Evolutionary conservation across 345 rosid genomes (phyloP).

Genomic region (Eucalyptus erythrocorys): DNA sequence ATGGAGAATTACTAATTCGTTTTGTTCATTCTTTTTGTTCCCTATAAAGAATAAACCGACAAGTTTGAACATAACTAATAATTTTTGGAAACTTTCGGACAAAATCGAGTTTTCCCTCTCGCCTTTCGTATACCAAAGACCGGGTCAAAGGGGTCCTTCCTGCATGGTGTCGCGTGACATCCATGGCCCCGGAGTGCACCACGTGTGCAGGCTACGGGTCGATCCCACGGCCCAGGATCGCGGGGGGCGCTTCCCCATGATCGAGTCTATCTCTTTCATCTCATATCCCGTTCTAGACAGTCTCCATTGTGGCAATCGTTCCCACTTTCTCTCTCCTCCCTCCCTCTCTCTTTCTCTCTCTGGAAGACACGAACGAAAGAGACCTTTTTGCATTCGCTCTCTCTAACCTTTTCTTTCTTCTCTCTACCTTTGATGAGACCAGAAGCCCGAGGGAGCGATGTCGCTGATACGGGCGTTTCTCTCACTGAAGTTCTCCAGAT

Average conservation of each 20-base stretch:
- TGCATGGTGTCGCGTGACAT: neutral
- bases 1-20: neutral
- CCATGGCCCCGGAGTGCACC: neutral
- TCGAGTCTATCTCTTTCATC: neutral
- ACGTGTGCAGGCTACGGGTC: neutral
- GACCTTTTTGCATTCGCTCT: neutral
- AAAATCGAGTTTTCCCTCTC: no score
- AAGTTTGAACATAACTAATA: neutral
- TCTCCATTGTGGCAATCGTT: neutral
- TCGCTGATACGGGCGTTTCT: slow-evolving; percentile 43
- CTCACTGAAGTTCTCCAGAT: slow-evolving; percentile 49
- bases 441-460: slow-evolving; percentile 6
- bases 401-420: neutral
- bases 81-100: neutral
- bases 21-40: neutral
- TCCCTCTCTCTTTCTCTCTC: neutral
- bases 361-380: neutral
- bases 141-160: neutral
- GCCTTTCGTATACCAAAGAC: neutral
- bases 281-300: neutral
- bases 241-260: neutral
- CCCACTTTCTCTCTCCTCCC: neutral
- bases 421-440: neutral
- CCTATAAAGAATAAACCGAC: neutral
- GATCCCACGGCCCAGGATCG: neutral